Evolutionary conservation across 1,284 basidiomycete genomes (phyloP).

Genomic region (Irpex lacteus): DNA sequence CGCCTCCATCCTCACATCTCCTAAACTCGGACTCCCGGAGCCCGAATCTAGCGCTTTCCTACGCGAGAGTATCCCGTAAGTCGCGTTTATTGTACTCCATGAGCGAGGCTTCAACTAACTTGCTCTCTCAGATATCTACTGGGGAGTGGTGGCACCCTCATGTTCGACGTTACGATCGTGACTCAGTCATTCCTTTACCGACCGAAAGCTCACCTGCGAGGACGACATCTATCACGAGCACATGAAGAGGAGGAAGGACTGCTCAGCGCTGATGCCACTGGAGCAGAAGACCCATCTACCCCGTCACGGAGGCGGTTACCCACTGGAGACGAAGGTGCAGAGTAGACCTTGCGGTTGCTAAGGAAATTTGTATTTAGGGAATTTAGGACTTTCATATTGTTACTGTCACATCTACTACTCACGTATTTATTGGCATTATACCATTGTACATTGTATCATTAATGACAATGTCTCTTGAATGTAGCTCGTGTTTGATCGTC

Average conservation of each 20-base stretch:
- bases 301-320: slow-evolving; percentile 24
- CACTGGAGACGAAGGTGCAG: slow-evolving; percentile 4
- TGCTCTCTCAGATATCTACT: slow-evolving; percentile 64
- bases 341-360: background rate
- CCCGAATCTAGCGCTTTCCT: slow-evolving; percentile 58
- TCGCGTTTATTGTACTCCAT: background rate
- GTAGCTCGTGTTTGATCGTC: background rate
- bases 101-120: too few relatives aligned
- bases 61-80: slow-evolving; percentile 74
- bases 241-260: slow-evolving; percentile 28
- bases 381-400: background rate
- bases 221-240: slow-evolving; percentile 21
- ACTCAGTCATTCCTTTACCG: slow-evolving; percentile 56
- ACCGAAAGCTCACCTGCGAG: slow-evolving; percentile 20
- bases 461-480: background rate
- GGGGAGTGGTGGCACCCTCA: slow-evolving; percentile 84
- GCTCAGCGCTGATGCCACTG: slow-evolving; percentile 26
- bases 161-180: slow-evolving; percentile 88
- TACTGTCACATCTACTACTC: background rate
- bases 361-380: background rate
- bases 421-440: background rate
- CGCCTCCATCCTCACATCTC: slow-evolving; percentile 73
- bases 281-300: slow-evolving; percentile 22
- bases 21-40: slow-evolving; percentile 50
- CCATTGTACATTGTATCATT: background rate